These are phyloP conservation scores for Mortierella sp. DNA, from an alignment of 371 early-diverging fungal species.

Conservation along the genomic window DNA sequence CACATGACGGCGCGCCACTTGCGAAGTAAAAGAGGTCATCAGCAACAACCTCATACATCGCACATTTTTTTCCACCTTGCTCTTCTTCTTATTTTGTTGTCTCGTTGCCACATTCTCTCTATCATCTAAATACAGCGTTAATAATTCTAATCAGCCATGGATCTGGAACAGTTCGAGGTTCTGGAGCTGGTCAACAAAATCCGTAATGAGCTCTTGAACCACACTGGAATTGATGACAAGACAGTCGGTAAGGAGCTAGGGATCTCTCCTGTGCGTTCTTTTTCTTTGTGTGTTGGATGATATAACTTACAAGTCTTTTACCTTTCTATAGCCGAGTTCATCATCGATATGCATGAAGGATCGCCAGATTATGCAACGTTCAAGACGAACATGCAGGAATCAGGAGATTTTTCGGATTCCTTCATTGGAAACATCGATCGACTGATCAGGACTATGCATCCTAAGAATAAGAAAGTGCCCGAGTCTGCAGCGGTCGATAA, in stretches of 20 bases:
- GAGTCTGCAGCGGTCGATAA: slow-evolving; percentile 34
- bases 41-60: not conserved
- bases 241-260: slow-evolving; percentile 62
- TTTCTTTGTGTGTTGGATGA: not conserved
- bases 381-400: slow-evolving; percentile 74
- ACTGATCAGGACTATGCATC: slow-evolving; percentile 88
- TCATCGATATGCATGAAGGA: slow-evolving; percentile 79
- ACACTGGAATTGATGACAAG: slow-evolving; percentile 93
- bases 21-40: too few relatives aligned
- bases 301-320: not conserved
- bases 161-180: slow-evolving; percentile 86
- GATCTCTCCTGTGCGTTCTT: not conserved
- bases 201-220: slow-evolving; percentile 91
- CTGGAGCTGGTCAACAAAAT: slow-evolving; percentile 93
- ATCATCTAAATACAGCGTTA: too few relatives aligned
- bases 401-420: slow-evolving; percentile 85
- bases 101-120: too few relatives aligned
- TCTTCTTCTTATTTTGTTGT: too few relatives aligned
- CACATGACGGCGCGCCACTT: too few relatives aligned
- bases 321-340: slow-evolving; percentile 74
- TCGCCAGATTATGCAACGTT: slow-evolving; percentile 74
- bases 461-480: slow-evolving; percentile 60
- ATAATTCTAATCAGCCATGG: too few relatives aligned
- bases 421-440: slow-evolving; percentile 90
- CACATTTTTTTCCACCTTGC: not conserved